Evolutionary conservation across 2,329 filamentous ascomycete genomes (phyloP).

Genomic region (Ophiocordyceps camponoti-rufipedis): DNA sequence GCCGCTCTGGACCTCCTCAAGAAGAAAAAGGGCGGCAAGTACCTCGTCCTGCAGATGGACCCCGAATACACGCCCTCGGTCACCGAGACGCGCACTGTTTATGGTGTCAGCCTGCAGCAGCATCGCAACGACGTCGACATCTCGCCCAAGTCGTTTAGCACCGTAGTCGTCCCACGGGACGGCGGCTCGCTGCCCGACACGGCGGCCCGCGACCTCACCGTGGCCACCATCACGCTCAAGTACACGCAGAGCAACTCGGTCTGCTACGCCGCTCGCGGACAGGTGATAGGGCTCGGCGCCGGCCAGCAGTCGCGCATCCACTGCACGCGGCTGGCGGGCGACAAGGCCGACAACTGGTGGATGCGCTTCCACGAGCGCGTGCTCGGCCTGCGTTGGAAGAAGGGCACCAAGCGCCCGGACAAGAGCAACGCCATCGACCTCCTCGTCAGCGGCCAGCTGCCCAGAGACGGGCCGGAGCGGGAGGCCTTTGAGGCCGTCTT

Average conservation of each 20-base stretch:
- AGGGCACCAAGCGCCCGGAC: conserved; percentile 86
- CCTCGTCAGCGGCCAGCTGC: conserved; percentile 78
- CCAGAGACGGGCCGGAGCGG: conserved; percentile 65
- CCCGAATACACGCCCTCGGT: conserved; percentile 65
- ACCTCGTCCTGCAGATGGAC: conserved; percentile 91
- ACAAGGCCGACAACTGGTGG: conserved; percentile 99
- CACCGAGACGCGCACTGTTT: conserved; percentile 73
- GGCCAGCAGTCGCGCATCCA: conserved; percentile 97
- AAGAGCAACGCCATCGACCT: conserved; percentile 98
- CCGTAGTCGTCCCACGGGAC: conserved; percentile 74
- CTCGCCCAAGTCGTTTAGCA: conserved; percentile 67
- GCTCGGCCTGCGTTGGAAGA: conserved; percentile 85
- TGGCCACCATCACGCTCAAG: conserved; percentile 93
- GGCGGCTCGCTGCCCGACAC: conserved; percentile 53
- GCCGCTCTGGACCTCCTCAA: conserved; percentile 79
- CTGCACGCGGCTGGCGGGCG: conserved; percentile 90
- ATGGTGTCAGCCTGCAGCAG: conserved; percentile 75
- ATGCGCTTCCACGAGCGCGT: conserved; percentile 91
- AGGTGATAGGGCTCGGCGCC: conserved; percentile 84
- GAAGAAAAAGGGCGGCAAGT: conserved; percentile 98
- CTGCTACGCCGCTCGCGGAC: conserved; percentile 88
- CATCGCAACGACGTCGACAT: conserved; percentile 86
- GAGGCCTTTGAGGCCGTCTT: conserved; percentile 80
- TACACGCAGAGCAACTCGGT: conserved; percentile 99
- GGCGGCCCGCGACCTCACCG: conserved; percentile 75